Percentiles rank a stretch among this genome's conserved stretches.
Conservation (phyloP, 2,329 filamentous ascomycete species). For the Passalora sequoiae region DNA sequence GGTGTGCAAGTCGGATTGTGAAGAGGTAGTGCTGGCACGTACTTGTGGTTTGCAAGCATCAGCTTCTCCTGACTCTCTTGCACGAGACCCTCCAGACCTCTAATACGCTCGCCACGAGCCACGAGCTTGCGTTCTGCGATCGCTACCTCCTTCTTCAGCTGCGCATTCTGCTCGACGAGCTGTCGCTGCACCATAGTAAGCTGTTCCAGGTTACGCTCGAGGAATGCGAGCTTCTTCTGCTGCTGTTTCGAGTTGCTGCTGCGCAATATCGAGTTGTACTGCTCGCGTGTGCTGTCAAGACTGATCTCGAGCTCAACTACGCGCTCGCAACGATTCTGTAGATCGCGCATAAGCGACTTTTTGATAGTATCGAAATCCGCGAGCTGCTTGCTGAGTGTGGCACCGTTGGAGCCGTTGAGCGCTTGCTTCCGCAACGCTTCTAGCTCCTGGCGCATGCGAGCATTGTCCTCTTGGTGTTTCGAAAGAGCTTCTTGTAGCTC, state of each 20-base stretch:
- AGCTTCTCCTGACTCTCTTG: constrained; percentile 98
- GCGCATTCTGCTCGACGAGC: constrained; percentile 94
- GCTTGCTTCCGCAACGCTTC: constrained; percentile 71
- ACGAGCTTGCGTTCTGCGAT: constrained; percentile 97
- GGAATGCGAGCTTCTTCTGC: constrained; percentile 99
- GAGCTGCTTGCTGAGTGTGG: constrained; percentile 92
- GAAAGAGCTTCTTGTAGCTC: constrained; percentile 63
- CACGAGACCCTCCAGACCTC: constrained; percentile 83
- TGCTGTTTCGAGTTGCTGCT: constrained; percentile 97
- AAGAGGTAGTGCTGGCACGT: constrained; percentile 39
- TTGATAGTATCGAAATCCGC: constrained; percentile 99
- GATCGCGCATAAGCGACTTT: constrained; percentile 97
- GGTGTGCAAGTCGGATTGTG: not conserved
- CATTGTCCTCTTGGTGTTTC: constrained; percentile 75
- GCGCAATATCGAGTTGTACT: constrained; percentile 97
- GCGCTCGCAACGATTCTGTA: constrained; percentile 96
- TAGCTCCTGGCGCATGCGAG: constrained; percentile 72
- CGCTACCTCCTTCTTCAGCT: constrained; percentile 96
- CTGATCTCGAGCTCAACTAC: constrained; percentile 97
- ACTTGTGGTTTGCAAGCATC: constrained; percentile 95
- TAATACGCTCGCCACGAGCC: constrained; percentile 92
- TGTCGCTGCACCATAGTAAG: constrained; percentile 95
- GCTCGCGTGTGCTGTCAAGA: constrained; percentile 92
- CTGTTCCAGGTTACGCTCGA: constrained; percentile 96
- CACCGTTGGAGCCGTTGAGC: constrained; percentile 56